A percentile compares a stretch with the other conserved stretches of the same genome.
phyloP scores from a whole-genome alignment of 108 stramenopile species.

The Poteriospumella lacustris region DNA sequence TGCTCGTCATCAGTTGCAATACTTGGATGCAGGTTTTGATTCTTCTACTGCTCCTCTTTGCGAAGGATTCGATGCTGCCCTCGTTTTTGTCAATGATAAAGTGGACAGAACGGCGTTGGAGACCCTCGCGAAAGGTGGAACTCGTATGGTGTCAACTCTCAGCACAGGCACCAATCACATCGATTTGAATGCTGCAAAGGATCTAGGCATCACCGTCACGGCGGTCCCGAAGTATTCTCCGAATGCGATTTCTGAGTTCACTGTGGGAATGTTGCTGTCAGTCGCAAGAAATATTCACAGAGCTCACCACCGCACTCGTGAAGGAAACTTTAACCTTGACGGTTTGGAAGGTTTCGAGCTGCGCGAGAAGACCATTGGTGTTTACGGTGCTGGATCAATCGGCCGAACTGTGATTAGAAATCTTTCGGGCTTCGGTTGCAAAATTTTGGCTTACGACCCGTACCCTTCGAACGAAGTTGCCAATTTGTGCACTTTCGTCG shows the following conservation, averaged over 20 bases:
- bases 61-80: constrained; percentile 66
- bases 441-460: constrained; percentile 64
- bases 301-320: constrained; percentile 60
- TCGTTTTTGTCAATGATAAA: constrained; percentile 71
- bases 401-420: constrained; percentile 71
- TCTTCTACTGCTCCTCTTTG: constrained; percentile 45
- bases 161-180: constrained; percentile 70
- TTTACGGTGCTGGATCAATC: constrained; percentile 55
- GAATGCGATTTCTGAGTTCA: constrained; percentile 73
- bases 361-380: constrained; percentile 63
- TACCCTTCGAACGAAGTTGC: constrained; percentile 56
- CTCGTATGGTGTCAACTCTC: constrained; percentile 63
- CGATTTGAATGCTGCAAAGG: constrained; percentile 62
- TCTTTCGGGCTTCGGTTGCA: constrained; percentile 66
- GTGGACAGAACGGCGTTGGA: constrained; percentile 54
- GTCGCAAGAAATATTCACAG: constrained; percentile 60
- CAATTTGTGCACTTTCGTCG: no score
- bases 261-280: constrained; percentile 67
- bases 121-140: constrained; percentile 64
- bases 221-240: constrained; percentile 73
- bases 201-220: constrained; percentile 60
- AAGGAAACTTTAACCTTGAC: constrained; percentile 67
- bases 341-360: constrained; percentile 69
- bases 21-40: constrained; percentile 52
- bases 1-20: no score